Evolutionary conservation across 257 asterid genomes (phyloP).

Genomic region (Solanum ossicruentum): DNA sequence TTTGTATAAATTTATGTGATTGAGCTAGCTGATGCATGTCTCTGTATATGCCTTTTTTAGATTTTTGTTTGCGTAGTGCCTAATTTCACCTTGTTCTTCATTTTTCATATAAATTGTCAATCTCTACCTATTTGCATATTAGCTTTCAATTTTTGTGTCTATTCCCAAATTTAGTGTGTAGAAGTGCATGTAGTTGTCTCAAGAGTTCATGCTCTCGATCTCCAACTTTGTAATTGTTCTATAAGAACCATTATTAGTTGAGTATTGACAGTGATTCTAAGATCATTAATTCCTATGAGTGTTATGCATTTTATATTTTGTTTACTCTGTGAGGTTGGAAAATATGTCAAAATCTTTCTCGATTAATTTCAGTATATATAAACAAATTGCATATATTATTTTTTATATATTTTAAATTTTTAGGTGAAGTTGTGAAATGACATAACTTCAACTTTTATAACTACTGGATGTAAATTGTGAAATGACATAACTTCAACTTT

Average conservation of each 20-base stretch:
- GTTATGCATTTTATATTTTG: too few relatives aligned
- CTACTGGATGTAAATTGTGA: too few relatives aligned
- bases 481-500: too few relatives aligned
- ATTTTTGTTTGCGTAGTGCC: neutral
- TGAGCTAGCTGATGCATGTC: neutral
- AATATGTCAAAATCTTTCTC: too few relatives aligned
- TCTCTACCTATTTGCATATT: neutral
- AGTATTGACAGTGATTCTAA: too few relatives aligned
- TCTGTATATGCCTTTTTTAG: neutral
- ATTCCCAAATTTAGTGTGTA: neutral
- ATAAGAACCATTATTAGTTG: neutral
- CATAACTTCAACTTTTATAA: too few relatives aligned
- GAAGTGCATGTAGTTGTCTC: neutral
- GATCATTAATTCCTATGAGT: too few relatives aligned
- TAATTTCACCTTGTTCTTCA: neutral
- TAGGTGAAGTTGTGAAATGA: too few relatives aligned
- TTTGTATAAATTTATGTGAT: neutral
- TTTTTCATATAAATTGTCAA: neutral
- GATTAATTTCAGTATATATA: too few relatives aligned
- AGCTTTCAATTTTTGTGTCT: neutral
- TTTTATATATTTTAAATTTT: too few relatives aligned
- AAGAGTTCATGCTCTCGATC: neutral
- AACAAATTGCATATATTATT: too few relatives aligned
- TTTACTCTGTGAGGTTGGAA: too few relatives aligned
- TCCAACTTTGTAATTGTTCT: neutral